Evolutionary conservation across 305 asterid genomes (phyloP).

Genomic region (Plantago coronopus): DNA sequence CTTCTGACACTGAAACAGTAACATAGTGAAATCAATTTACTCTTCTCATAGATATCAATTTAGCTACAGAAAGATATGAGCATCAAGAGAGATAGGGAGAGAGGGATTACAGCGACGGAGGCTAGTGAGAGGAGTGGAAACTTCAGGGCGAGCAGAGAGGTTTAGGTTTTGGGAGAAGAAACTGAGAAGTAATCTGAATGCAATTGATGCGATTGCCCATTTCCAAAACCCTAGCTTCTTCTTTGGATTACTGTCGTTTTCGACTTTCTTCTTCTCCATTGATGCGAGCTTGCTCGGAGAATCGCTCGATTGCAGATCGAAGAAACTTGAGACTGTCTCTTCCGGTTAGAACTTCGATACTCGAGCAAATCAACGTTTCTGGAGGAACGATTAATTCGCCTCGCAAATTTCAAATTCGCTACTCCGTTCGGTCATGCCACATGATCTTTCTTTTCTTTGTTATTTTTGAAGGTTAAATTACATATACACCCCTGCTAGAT

Average conservation of each 20-base stretch:
- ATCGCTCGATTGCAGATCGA: no score
- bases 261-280: conserved; percentile 36
- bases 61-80: neutral
- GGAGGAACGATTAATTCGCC: no score
- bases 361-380: no score
- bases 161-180: conserved; percentile 67
- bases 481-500: no score
- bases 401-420: no score
- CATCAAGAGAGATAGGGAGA: conserved; percentile 2
- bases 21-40: neutral
- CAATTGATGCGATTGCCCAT: conserved; percentile 63
- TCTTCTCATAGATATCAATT: neutral
- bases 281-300: conserved; percentile 2
- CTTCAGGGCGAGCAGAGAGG: conserved; percentile 87
- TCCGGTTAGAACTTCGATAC: no score
- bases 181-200: conserved; percentile 58
- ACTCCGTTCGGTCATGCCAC: no score
- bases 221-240: conserved; percentile 60
- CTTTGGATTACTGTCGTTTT: conserved; percentile 11
- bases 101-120: conserved; percentile 69
- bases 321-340: no score
- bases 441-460: no score
- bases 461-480: no score
- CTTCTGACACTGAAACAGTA: conserved; percentile 70
- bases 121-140: conserved; percentile 93